Percentiles rank a stretch among this genome's conserved stretches.
Evolutionary conservation across 140 eudicot genomes (phyloP).

Genomic region (Anethum foeniculum): DNA sequence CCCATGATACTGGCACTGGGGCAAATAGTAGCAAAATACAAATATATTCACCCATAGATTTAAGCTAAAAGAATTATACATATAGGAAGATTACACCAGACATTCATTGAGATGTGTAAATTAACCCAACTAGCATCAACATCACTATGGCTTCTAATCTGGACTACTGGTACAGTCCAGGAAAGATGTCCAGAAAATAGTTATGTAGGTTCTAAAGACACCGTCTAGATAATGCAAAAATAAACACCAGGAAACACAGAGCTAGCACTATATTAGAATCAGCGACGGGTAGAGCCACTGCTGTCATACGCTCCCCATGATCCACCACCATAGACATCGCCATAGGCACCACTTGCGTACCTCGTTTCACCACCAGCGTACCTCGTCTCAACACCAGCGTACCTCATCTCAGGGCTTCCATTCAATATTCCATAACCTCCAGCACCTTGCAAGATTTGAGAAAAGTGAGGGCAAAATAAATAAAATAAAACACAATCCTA

Average conservation of each 20-base stretch:
- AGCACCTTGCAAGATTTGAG: slow-evolving; percentile 27
- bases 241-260: not conserved
- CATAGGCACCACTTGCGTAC: slow-evolving; percentile 45
- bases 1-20: not conserved
- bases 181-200: not conserved
- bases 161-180: not conserved
- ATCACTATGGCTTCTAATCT: not conserved
- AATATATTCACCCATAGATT: not conserved
- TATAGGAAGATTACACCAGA: not conserved
- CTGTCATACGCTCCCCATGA: slow-evolving; percentile 63
- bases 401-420: slow-evolving; percentile 66
- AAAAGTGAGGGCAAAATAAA: not conserved
- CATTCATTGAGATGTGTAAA: not conserved
- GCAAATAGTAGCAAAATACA: not conserved
- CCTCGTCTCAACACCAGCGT: slow-evolving; percentile 41
- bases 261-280: slow-evolving; percentile 1
- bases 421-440: slow-evolving; percentile 59
- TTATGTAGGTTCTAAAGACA: not conserved
- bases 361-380: slow-evolving; percentile 51
- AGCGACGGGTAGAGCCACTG: slow-evolving; percentile 65
- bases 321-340: slow-evolving; percentile 35
- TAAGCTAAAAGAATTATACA: not conserved
- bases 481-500: not conserved
- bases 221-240: not conserved
- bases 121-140: not conserved